Base-by-base conservation (phyloP, 768 basidiomycete species). In the Mycena epipterygia region DNA sequence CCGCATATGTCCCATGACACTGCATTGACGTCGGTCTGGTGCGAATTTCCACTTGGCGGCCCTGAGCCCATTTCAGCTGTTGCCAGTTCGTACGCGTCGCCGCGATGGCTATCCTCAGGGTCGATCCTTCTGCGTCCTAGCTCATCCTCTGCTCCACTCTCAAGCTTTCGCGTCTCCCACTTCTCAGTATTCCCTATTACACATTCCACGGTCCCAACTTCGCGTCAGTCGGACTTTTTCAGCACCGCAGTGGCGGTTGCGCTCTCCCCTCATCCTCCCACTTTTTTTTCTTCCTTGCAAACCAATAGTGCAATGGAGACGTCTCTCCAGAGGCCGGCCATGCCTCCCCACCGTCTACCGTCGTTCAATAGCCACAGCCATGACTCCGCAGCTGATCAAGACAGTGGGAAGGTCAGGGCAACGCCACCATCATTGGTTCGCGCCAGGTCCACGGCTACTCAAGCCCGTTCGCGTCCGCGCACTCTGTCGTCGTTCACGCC, bases 401-500 rank as follows among this genome's bases (percentile, higher is more conserved):
- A 65, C 51, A 48, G 13, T 16, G 35, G n/a, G 11, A 39, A 52
- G 44, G 11, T 4, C 5, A 37, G 21, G 2, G 44, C 3, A 29
- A 19, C 57, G 49, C 23, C 29, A 30, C 62, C 56, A 16, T 44
- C 23, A n/a, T 60, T 39, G 16, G 58, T 27, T 27, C 62, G 39
- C 51, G 2, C 41, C 39, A 63, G 25, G 61, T 72, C 65, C 13
- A 63, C 64, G 19, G 16, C 32, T n/a, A 16, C 53, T 14, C 51
- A 29, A 0, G 17, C 53, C 27, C 63, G 33, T 61, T 32, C 39
- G 17, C 9, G 19, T 19, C n/a, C 49, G 42, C 27, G 53, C 33
- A 59, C 73, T 21, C 49, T 79, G 27, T 59, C 75, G 78, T 74
- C 69, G 35, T 71, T 66, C 59, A 48, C 48, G 25, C 17, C 37